A percentile compares a stretch with the other conserved stretches of the same genome.
phyloP scores from a whole-genome alignment of 2,329 filamentous ascomycete genomes.

The Talaromyces sp. region DNA sequence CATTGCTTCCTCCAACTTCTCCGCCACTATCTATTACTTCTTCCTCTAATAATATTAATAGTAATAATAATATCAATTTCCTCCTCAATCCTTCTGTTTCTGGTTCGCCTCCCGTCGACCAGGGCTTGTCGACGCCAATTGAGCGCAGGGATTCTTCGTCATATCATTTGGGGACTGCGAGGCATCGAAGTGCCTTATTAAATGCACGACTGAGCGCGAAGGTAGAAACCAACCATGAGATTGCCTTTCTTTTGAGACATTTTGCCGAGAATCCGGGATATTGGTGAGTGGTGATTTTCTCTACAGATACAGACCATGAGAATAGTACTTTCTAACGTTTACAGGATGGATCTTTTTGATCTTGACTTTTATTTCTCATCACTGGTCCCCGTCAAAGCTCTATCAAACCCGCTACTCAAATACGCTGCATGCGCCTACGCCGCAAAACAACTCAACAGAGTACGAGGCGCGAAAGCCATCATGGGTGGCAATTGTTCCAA shows the following conservation, averaged over 20 bases:
- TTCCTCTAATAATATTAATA: conserved; percentile 47
- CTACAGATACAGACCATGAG: background rate
- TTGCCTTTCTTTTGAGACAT: conserved; percentile 58
- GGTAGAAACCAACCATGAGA: conserved; percentile 52
- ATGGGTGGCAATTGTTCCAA: conserved; percentile 45
- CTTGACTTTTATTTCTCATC: conserved; percentile 59
- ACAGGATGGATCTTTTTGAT: conserved; percentile 47
- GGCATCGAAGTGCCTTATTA: conserved; percentile 21
- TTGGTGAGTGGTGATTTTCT: conserved; percentile 45
- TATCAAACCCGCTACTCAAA: conserved; percentile 47
- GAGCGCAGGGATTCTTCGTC: conserved; percentile 30
- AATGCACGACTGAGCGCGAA: conserved; percentile 28
- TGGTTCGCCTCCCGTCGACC: conserved; percentile 46
- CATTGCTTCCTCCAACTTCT: conserved; percentile 37
- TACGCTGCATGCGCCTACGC: conserved; percentile 59
- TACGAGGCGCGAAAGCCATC: conserved; percentile 52
- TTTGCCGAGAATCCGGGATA: conserved; percentile 59
- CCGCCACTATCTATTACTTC: conserved; percentile 45
- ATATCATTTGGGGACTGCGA: conserved; percentile 27
- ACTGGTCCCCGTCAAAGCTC: conserved; percentile 58
- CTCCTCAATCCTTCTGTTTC: conserved; percentile 51
- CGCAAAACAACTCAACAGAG: conserved; percentile 58
- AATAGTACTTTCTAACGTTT: background rate
- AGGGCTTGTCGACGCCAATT: conserved; percentile 33
- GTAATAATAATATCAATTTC: conserved; percentile 56